Evolutionary conservation across 371 early-diverging fungal genomes (phyloP).

Genomic region (Rhizomucor miehei): DNA sequence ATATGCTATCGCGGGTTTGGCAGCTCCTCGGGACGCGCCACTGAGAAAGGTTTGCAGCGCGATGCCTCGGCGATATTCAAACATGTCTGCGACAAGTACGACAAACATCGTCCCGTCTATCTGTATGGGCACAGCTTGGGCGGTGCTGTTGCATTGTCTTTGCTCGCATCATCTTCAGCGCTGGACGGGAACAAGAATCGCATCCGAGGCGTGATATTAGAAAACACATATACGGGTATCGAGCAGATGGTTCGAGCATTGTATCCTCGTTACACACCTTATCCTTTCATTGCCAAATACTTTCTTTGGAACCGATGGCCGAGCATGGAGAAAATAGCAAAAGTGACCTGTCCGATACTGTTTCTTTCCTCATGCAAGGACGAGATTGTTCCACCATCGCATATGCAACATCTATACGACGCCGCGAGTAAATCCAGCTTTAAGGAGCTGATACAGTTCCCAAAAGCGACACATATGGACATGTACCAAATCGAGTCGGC

Average conservation of each 20-base stretch:
- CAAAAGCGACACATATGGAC: constrained; percentile 28
- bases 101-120: constrained; percentile 14
- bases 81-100: constrained; percentile 8
- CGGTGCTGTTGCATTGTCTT: constrained; percentile 31
- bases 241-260: constrained; percentile 33
- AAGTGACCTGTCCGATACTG: constrained; percentile 22
- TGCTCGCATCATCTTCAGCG: constrained; percentile 3
- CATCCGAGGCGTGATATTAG: constrained; percentile 32
- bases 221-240: constrained; percentile 45
- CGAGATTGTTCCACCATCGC: constrained; percentile 33
- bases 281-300: constrained; percentile 32
- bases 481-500: constrained; percentile 16
- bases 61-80: constrained; percentile 31
- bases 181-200: background rate
- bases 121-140: constrained; percentile 43
- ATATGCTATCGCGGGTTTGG: constrained; percentile 45
- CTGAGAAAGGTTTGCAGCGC: constrained; percentile 27
- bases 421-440: constrained; percentile 2
- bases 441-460: constrained; percentile 14
- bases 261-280: constrained; percentile 42
- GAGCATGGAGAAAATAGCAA: constrained; percentile 14
- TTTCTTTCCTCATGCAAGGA: constrained; percentile 34
- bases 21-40: constrained; percentile 26
- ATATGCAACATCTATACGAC: constrained; percentile 22
- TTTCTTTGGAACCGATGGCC: constrained; percentile 43